phyloP scores from a whole-genome alignment of 805 yeast genomes.

The Saccharomyces mikatae region DNA sequence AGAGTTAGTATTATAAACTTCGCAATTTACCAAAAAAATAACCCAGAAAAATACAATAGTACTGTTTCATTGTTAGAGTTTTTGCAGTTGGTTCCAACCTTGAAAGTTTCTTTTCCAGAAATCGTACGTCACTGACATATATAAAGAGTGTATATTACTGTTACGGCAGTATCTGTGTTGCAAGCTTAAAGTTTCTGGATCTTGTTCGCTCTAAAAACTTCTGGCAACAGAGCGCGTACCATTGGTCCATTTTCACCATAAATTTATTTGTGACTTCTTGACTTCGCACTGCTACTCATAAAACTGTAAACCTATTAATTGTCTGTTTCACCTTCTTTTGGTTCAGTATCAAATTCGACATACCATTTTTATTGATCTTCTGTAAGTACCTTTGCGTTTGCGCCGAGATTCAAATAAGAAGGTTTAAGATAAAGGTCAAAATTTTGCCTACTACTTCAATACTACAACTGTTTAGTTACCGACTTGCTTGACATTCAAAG shows the following conservation, averaged over 20 bases:
- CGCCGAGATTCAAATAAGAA: background rate
- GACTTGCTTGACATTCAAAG: background rate
- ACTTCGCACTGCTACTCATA: background rate
- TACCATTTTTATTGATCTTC: background rate
- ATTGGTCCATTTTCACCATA: background rate
- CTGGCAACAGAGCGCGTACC: background rate
- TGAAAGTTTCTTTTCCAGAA: background rate
- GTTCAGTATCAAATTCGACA: background rate
- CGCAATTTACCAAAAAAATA: background rate
- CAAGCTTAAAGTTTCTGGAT: no score
- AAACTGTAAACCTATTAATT: background rate
- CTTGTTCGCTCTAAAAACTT: no score
- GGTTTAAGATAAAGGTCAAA: background rate
- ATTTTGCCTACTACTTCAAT: background rate
- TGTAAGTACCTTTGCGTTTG: background rate
- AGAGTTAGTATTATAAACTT: background rate
- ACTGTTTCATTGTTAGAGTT: background rate
- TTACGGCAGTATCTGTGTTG: background rate
- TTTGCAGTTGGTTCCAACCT: background rate
- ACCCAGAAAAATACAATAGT: background rate
- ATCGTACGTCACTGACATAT: background rate
- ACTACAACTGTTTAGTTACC: background rate
- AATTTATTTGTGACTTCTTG: background rate
- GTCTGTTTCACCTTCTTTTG: background rate
- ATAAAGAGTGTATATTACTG: background rate